Base-by-base conservation (phyloP, 2,329 filamentous ascomycete genomes). In the Escovopsis sp. region DNA sequence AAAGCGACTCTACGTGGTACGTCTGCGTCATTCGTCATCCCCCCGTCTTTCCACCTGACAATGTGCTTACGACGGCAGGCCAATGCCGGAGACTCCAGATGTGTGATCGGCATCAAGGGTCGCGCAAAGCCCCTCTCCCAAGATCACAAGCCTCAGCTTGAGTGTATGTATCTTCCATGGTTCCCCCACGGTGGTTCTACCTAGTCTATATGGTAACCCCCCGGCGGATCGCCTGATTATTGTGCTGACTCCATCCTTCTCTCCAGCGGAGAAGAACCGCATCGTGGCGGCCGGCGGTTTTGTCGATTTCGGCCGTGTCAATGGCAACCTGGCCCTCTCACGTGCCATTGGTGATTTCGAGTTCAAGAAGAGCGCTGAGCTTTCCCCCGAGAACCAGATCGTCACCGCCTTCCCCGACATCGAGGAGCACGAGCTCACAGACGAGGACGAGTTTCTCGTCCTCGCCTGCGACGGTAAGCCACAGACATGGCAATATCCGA, bases 261-360 rank as follows among this genome's bases (percentile, higher is more conserved):
- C 40, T 45, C 53, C 53, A 94, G 86, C 79, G 59, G 91, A 98
- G 67, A 96, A 94, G 66, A 88, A 88, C 50, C 79, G 91, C 56
- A 98, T 98, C 56, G 89, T 80, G 56, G 88, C 89, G 44, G 91
- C 91, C 36, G 91, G 91, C 59, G 91, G 91, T 39, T 96, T 96
- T 54, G 91, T 98, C 57, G 91, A 98, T 63, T 98, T 96, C 59
- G 91, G 91, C 49, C 84, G 91, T 58, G 91, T 98, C 54, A 98
- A 98, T 62, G 91, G 91, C 60, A 98, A 98, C 63, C 77, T 98
- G 37, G 91, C 91, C 37, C 72, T 98, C 47, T 98, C 91, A 47
- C 84, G 91, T 62, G 91, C 91, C 53, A 95, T 98, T 62, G 91
- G 91, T 53, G 91, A 98, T 63, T 98, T 98, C 58, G 91, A 98